phyloP scores from a whole-genome alignment of 768 basidiomycete genomes.

The Epithele typhae region DNA sequence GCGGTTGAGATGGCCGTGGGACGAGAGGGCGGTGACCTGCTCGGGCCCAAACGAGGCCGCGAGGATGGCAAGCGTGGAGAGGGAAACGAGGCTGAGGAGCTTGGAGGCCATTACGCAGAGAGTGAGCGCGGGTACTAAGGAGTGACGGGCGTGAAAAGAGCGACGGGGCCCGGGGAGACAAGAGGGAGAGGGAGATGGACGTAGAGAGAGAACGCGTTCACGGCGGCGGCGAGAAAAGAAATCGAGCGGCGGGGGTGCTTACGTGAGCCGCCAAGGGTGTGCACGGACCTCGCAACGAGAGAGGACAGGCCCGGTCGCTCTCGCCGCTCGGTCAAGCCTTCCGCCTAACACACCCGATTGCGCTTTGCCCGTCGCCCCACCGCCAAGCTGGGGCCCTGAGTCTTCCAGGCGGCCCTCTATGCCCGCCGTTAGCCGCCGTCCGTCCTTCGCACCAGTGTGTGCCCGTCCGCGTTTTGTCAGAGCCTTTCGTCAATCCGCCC shows the following conservation, averaged over 20 bases:
- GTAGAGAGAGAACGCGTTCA: conserved; percentile 10
- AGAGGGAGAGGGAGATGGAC: conserved; percentile 8
- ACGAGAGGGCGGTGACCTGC: conserved; percentile 48
- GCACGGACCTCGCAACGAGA: conserved; percentile 14
- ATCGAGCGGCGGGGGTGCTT: conserved; percentile 14
- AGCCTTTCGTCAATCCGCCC: no score
- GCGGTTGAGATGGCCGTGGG: conserved; percentile 32
- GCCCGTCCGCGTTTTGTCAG: no score
- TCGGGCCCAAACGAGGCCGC: conserved; percentile 43
- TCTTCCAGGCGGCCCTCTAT: no score
- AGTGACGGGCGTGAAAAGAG: conserved; percentile 25
- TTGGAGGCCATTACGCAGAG: conserved; percentile 32
- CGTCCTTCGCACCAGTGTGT: no score
- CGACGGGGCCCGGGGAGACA: conserved; percentile 21
- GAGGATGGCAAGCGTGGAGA: conserved; percentile 55
- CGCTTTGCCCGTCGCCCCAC: no score
- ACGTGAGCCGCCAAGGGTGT: conserved; percentile 21
- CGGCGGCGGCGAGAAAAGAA: conserved; percentile 12
- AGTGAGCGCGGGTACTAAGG: conserved; percentile 13
- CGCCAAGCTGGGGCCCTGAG: no score
- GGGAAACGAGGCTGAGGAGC: conserved; percentile 52
- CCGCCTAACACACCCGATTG: no score
- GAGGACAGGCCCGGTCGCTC: no score
- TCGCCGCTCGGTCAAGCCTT: no score
- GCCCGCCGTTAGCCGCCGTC: no score